phyloP scores from a whole-genome alignment of 2,329 filamentous ascomycete genomes.

The Fusarium haematococcum region DNA sequence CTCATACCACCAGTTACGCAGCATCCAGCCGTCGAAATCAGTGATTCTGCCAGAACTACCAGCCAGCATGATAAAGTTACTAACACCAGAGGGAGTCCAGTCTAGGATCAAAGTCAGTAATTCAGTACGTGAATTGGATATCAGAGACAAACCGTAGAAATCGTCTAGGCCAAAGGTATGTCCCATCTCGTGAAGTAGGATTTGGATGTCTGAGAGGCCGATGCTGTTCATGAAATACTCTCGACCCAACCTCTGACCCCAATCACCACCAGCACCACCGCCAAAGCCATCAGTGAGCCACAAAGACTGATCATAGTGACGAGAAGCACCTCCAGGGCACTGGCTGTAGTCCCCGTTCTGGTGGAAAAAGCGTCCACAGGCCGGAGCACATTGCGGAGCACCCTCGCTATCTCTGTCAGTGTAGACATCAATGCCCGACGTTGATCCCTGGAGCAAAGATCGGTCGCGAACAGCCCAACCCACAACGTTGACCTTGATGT shows the following conservation, averaged over 20 bases:
- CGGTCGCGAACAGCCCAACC: conserved; percentile 56
- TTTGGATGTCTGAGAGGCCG: conserved; percentile 53
- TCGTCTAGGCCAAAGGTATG: conserved; percentile 57
- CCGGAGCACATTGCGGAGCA: conserved; percentile 52
- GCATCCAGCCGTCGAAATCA: conserved; percentile 62
- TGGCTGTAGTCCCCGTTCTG: conserved; percentile 54
- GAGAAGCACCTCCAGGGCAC: conserved; percentile 48
- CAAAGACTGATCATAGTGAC: conserved; percentile 58
- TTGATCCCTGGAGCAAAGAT: conserved; percentile 51
- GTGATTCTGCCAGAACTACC: conserved; percentile 55
- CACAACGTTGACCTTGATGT: conserved; percentile 54
- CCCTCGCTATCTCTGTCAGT: conserved; percentile 53
- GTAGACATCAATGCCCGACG: conserved; percentile 53
- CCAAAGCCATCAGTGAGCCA: conserved; percentile 59
- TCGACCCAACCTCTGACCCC: conserved; percentile 57
- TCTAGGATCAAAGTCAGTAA: conserved; percentile 37
- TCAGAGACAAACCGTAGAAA: conserved; percentile 37
- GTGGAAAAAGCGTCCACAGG: conserved; percentile 58
- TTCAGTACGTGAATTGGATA: neutral
- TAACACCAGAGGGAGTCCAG: conserved; percentile 56
- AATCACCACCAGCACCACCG: conserved; percentile 59
- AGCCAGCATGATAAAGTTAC: conserved; percentile 59
- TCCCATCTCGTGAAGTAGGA: conserved; percentile 58
- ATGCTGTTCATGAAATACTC: conserved; percentile 57
- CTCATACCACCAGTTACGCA: conserved; percentile 58